Evolutionary conservation across 2,329 filamentous ascomycete species (phyloP).

Genomic region (Nigrograna mackinnonii): DNA sequence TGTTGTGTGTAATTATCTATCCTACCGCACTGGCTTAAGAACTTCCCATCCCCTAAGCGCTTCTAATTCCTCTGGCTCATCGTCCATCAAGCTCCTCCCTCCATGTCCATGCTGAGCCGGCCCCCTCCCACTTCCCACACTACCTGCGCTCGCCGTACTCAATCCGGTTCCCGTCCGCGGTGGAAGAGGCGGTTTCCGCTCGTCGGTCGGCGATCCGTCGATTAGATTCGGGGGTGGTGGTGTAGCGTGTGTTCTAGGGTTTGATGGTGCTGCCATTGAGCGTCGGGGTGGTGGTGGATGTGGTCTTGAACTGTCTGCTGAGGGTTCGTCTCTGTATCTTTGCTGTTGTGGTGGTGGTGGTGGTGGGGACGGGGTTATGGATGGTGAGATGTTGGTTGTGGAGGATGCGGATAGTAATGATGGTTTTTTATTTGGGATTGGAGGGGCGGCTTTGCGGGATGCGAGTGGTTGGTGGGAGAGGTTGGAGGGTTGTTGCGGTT

Average conservation of each 20-base stretch:
- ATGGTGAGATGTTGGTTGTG: conserved; percentile 22
- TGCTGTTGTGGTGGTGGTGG: conserved; percentile 14
- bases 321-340: conserved; percentile 26
- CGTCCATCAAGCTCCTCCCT: conserved; percentile 43
- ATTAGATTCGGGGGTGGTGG: conserved; percentile 22
- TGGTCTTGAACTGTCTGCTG: conserved; percentile 10
- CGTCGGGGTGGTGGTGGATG: conserved; percentile 24
- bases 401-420: no score
- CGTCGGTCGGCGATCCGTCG: conserved; percentile 19
- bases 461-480: conserved; percentile 3
- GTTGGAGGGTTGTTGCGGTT: conserved; percentile 9
- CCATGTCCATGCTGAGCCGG: no score
- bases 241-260: conserved; percentile 3
- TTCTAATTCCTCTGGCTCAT: conserved; percentile 31
- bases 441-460: conserved; percentile 36
- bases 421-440: conserved; percentile 37
- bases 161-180: conserved; percentile 34
- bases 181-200: conserved; percentile 37
- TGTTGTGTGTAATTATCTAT: no score
- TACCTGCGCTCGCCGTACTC: conserved; percentile 15
- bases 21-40: conserved; percentile 29
- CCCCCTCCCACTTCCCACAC: conserved; percentile 10
- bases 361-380: conserved; percentile 8
- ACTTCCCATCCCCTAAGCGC: conserved; percentile 44
- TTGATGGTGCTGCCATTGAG: conserved; percentile 25